Evolutionary conservation across 1,284 basidiomycete genomes (phyloP).

Genomic region (Puccinia coronata): DNA sequence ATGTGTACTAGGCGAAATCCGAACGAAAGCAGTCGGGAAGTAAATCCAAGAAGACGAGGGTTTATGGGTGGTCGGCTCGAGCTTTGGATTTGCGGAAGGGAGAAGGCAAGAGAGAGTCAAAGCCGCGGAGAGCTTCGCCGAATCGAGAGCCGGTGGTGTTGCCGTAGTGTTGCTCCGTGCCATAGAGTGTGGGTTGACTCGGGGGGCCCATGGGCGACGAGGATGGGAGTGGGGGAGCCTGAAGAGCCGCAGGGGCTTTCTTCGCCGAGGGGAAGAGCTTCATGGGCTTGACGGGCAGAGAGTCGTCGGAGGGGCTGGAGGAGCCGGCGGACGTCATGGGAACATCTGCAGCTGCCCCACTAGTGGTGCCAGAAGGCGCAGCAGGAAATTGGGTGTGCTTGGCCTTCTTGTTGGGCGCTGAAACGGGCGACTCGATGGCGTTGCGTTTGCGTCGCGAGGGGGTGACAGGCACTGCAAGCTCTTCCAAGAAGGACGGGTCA

Average conservation of each 20-base stretch:
- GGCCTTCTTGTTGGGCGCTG: constrained; percentile 1
- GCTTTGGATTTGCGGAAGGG: neutral
- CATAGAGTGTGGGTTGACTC: constrained; percentile 37
- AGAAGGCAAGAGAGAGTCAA: constrained; percentile 20
- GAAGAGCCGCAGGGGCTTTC: neutral
- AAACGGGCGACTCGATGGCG: neutral
- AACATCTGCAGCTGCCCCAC: neutral
- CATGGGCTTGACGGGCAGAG: neutral
- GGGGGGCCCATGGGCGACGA: neutral
- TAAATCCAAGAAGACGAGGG: too few species aligned
- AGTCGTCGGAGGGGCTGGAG: neutral
- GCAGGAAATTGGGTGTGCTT: neutral
- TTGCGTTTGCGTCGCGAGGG: constrained; percentile 3
- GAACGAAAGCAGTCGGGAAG: neutral
- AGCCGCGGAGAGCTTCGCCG: neutral
- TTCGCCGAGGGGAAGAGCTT: constrained; percentile 8
- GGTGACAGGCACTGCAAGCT: neutral
- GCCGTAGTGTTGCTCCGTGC: constrained; percentile 30
- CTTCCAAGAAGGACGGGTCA: neutral
- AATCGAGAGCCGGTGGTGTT: constrained; percentile 9
- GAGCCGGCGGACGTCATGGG: neutral
- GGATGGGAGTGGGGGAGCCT: neutral
- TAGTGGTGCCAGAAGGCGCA: neutral
- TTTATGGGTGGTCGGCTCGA: too few species aligned
- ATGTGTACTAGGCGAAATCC: neutral